Conservation (phyloP, 2,329 filamentous ascomycete species). For the Aspergillus felis region DNA sequence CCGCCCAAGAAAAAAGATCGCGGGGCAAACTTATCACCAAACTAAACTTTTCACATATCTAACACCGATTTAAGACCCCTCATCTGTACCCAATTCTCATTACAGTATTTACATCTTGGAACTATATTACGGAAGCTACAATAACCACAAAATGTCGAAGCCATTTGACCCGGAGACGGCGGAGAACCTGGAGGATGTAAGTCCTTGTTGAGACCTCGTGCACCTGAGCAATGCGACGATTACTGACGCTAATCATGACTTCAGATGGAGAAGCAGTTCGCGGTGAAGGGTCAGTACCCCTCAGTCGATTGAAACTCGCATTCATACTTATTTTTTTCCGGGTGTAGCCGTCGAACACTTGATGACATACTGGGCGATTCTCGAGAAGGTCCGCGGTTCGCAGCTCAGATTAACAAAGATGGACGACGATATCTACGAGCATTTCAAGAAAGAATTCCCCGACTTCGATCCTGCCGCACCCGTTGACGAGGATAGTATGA, state of each 20-base stretch:
- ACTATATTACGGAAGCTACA: not conserved
- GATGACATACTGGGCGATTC: conserved; percentile 93
- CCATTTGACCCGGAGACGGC: conserved; percentile 58
- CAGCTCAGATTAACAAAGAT: conserved; percentile 84
- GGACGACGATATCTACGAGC: conserved; percentile 90
- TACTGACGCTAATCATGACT: conserved; percentile 21
- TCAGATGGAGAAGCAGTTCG: conserved; percentile 98
- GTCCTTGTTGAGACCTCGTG: conserved; percentile 26
- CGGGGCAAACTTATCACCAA: conserved; percentile 22
- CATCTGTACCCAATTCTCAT: not conserved
- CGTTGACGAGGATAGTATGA: conserved; percentile 91
- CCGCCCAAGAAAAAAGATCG: conserved; percentile 27
- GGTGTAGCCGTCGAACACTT: conserved; percentile 78
- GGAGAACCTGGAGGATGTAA: conserved; percentile 66
- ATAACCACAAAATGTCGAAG: conserved; percentile 31
- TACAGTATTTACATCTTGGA: not conserved
- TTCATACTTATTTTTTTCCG: conserved; percentile 7
- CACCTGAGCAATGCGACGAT: not conserved
- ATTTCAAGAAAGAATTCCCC: conserved; percentile 83
- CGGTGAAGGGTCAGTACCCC: conserved; percentile 70
- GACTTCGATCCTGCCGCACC: conserved; percentile 81
- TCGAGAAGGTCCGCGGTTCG: conserved; percentile 87
- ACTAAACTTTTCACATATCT: conserved; percentile 3
- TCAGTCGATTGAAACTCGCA: not conserved
- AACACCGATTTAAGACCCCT: not conserved